Percentiles rank a stretch among this genome's conserved stretches.
Conservation (phyloP, 2,329 filamentous ascomycete genomes). For the Bipolaris cookei region DNA sequence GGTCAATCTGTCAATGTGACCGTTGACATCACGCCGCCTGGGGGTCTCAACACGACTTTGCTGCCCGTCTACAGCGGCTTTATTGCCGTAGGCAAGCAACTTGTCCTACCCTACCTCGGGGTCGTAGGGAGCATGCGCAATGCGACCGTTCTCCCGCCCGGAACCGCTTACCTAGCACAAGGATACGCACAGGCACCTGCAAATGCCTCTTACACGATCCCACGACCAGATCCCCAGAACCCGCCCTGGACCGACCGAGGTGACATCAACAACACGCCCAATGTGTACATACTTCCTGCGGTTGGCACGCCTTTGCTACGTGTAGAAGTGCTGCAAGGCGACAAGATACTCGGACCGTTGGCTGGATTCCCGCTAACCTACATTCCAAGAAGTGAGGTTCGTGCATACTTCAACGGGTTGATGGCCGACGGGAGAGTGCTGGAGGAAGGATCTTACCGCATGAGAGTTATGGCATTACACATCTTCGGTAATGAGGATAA, state of each 20-base stretch:
- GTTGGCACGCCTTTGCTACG: conserved; percentile 10
- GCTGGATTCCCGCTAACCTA: conserved; percentile 18
- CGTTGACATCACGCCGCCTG: neutral
- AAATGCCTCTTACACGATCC: conserved; percentile 17
- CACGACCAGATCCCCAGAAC: conserved; percentile 19
- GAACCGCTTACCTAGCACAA: conserved; percentile 17
- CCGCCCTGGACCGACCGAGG: conserved; percentile 9
- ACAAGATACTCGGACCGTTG: conserved; percentile 8
- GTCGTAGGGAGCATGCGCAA: conserved; percentile 26
- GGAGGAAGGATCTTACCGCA: conserved; percentile 21
- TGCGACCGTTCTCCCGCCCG: conserved; percentile 7
- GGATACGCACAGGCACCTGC: conserved; percentile 12
- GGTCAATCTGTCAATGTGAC: neutral
- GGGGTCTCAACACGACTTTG: conserved; percentile 15
- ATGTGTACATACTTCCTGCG: neutral
- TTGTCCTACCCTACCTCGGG: conserved; percentile 30
- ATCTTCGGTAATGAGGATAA: conserved; percentile 5
- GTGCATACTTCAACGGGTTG: conserved; percentile 22
- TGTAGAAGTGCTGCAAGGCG: conserved; percentile 14
- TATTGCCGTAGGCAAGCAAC: conserved; percentile 17
- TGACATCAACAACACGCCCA: conserved; percentile 2
- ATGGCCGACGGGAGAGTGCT: conserved; percentile 21
- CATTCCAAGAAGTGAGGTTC: conserved; percentile 2
- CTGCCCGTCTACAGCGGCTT: conserved; percentile 34
- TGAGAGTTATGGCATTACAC: conserved; percentile 21